Evolutionary conservation across 441 rosid genomes (phyloP).

Genomic region (Pelargonium myrrhifolium): DNA sequence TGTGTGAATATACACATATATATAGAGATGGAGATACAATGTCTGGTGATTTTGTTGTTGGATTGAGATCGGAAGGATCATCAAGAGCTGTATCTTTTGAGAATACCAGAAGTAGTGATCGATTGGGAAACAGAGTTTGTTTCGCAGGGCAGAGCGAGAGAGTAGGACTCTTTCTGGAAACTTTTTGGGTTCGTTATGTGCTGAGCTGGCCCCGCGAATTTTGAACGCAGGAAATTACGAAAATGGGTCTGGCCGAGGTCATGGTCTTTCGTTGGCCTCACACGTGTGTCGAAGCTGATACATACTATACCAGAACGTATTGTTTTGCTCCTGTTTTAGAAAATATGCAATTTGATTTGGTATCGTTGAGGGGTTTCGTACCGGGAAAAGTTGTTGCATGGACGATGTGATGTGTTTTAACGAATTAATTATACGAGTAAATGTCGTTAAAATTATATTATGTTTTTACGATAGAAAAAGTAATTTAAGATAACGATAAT

Average conservation of each 20-base stretch:
- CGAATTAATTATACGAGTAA: too few species aligned
- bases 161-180: neutral
- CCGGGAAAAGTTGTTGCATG: too few species aligned
- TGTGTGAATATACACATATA: neutral
- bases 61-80: neutral
- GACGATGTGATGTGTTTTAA: too few species aligned
- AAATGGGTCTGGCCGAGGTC: neutral
- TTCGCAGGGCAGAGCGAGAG: neutral
- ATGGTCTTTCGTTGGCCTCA: neutral
- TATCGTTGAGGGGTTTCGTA: too few species aligned
- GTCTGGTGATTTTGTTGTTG: neutral
- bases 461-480: too few species aligned
- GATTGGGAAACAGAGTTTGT: neutral
- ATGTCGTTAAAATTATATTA: too few species aligned
- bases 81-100: neutral
- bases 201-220: constrained; percentile 5
- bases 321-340: too few species aligned
- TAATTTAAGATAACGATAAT: too few species aligned
- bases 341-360: too few species aligned
- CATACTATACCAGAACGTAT: too few species aligned
- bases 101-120: neutral
- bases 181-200: neutral
- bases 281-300: neutral
- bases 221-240: neutral
- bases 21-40: neutral